Evolutionary conservation across 2,329 filamentous ascomycete genomes (phyloP).

Genomic region (Westerdykella sp.): DNA sequence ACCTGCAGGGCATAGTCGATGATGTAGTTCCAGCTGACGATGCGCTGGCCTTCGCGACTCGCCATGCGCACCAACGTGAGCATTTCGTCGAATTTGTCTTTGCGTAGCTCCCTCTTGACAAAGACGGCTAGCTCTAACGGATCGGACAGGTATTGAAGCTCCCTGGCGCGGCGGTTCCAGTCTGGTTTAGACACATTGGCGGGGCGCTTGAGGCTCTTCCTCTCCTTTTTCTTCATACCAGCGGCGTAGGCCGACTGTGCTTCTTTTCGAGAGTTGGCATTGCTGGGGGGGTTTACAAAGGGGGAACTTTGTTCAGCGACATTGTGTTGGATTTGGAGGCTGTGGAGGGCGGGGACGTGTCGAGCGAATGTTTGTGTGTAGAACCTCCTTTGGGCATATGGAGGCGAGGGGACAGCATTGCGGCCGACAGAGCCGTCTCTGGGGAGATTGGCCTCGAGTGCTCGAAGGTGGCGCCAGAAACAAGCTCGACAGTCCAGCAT

Average conservation of each 20-base stretch:
- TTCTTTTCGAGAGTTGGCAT: background rate
- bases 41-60: constrained; percentile 58
- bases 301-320: constrained; percentile 1
- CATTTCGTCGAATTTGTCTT: constrained; percentile 60
- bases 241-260: constrained; percentile 18
- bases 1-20: constrained; percentile 64
- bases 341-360: constrained; percentile 6
- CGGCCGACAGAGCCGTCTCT: constrained; percentile 12
- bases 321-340: constrained; percentile 8
- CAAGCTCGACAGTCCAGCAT: constrained; percentile 45
- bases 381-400: constrained; percentile 13
- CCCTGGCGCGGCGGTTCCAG: constrained; percentile 42
- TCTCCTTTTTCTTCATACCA: constrained; percentile 19
- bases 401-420: constrained; percentile 15
- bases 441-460: constrained; percentile 30
- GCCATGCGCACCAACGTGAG: constrained; percentile 61
- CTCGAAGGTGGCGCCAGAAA: constrained; percentile 39
- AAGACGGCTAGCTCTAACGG: constrained; percentile 66
- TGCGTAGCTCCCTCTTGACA: constrained; percentile 55
- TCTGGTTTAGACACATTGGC: constrained; percentile 7
- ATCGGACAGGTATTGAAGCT: constrained; percentile 61
- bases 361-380: constrained; percentile 9
- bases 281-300: background rate
- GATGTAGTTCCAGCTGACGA: constrained; percentile 83
- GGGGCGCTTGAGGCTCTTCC: constrained; percentile 12